Conservation (phyloP, 805 yeast species). For the Hanseniaspora guilliermondii region DNA sequence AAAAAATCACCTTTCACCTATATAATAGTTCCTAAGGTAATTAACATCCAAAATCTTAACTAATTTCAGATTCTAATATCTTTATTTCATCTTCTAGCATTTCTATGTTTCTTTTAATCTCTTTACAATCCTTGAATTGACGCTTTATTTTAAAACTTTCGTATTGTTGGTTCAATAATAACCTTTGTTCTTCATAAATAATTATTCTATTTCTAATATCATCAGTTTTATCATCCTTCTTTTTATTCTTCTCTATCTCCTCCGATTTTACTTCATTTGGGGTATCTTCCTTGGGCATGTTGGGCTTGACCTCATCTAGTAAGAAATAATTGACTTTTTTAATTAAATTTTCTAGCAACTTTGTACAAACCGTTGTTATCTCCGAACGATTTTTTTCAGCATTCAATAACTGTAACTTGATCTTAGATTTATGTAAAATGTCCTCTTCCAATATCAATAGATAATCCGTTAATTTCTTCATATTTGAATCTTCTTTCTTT, state of each 20-base stretch:
- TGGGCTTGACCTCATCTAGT: neutral
- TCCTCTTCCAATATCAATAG: constrained; percentile 8
- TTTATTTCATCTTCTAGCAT: constrained; percentile 1
- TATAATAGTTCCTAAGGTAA: neutral
- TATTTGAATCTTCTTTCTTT: neutral
- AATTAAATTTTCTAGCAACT: neutral
- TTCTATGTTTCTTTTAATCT: neutral
- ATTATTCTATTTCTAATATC: neutral
- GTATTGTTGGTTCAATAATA: neutral
- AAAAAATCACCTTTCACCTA: neutral
- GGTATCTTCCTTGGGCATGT: neutral
- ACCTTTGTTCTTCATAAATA: constrained; percentile 1
- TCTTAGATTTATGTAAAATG: neutral
- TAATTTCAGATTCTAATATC: neutral
- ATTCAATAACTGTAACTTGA: neutral
- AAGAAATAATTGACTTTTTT: neutral
- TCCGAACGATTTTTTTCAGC: neutral
- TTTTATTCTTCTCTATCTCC: neutral
- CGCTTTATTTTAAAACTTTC: neutral
- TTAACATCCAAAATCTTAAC: neutral
- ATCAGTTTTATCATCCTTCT: neutral
- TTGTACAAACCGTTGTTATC: neutral
- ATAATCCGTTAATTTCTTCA: neutral
- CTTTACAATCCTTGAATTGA: constrained; percentile 7
- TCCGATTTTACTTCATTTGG: neutral